Evolutionary conservation across 176 grass and related monocot genomes (phyloP).

Genomic region (Eragrostis curvula): DNA sequence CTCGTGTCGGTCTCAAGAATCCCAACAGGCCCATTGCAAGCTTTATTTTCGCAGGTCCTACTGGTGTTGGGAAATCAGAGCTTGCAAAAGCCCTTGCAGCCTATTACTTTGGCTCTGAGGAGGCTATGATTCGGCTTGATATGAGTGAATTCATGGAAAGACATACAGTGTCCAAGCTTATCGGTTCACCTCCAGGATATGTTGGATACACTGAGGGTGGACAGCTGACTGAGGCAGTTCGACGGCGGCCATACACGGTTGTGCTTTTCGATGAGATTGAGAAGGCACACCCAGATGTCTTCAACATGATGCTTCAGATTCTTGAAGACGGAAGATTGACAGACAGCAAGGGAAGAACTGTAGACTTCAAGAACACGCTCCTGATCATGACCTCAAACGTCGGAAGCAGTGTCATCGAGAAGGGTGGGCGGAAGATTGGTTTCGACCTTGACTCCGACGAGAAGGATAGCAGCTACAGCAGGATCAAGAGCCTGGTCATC

Average conservation of each 20-base stretch:
- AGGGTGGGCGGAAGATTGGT: constrained; percentile 79
- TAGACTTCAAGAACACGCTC: constrained; percentile 95
- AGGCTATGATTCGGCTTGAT: constrained; percentile 96
- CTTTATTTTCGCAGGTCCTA: constrained; percentile 94
- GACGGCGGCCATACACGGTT: constrained; percentile 78
- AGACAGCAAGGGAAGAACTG: constrained; percentile 92
- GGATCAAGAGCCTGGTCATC: constrained; percentile 81
- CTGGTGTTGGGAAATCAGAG: constrained; percentile 96
- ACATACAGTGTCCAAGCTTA: constrained; percentile 89
- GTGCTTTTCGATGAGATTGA: constrained; percentile 93
- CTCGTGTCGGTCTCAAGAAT: constrained; percentile 87
- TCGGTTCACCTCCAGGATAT: constrained; percentile 91
- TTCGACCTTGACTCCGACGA: constrained; percentile 79
- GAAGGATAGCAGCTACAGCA: constrained; percentile 88
- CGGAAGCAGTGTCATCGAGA: constrained; percentile 91
- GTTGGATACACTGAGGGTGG: constrained; percentile 96
- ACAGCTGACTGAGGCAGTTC: constrained; percentile 91
- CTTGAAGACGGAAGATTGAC: constrained; percentile 88
- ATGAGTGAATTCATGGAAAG: constrained; percentile 99
- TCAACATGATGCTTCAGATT: constrained; percentile 99
- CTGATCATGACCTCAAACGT: constrained; percentile 97
- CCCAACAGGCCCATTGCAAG: constrained; percentile 89
- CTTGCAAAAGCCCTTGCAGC: constrained; percentile 80
- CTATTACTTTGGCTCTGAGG: constrained; percentile 89
- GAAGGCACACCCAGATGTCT: constrained; percentile 90